Evolutionary conservation across 352 stramenopile species (phyloP), one percentile per base, ranked within the genome.

Genomic region (Pythium plurisporium): DNA sequence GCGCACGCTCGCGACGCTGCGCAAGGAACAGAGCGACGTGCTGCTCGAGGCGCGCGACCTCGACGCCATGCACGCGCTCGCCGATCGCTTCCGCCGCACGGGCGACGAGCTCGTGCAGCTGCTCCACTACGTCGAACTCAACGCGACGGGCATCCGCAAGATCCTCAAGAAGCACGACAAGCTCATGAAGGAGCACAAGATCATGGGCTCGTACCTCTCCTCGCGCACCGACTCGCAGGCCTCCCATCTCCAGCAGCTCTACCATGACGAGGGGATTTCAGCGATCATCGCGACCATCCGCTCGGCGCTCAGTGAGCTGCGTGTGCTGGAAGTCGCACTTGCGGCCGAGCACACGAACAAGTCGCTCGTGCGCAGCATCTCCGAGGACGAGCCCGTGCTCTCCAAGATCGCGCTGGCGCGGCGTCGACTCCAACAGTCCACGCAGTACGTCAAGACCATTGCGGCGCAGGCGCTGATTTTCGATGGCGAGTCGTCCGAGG

Each of bases 81-180:
- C 72, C 17, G 78, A 91, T 20, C 71, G 73, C n/a, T 82, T 72
- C 59, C 73, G 85, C 45, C 59, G 68, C 15, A 73, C 90, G n/a
- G 86, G 86, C 27, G 86, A 95, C 42, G 79, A 93, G 6, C 64
- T 95, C 10, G 79, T 93, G 41, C 74, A 90, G 37, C 42, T 95
- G 48, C 76, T 95, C 53, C 71, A 92, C 49, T 95, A 89, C 49
- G 78, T 95, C 11, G 82, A 94, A 65, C 75, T 95, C 29, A 95
- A 95, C 60, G 80, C 83, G 17, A 94, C 82, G 27, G 84, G 83
- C 20, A 86, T 95, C 52, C 82, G 86, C 47, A 95, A 95, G 66
- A 95, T 95, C 65, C 76, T 92, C 42, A 95, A 95, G 59, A 95
- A 95, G 64, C 85, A 92, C 61, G 82, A 92, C 72, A 94, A 94